Percentiles rank a stretch among this genome's conserved stretches.
These are phyloP conservation scores for Eucalyptus curtisii DNA, from an alignment of 345 rosid genomes.

Conservation along the genomic window DNA sequence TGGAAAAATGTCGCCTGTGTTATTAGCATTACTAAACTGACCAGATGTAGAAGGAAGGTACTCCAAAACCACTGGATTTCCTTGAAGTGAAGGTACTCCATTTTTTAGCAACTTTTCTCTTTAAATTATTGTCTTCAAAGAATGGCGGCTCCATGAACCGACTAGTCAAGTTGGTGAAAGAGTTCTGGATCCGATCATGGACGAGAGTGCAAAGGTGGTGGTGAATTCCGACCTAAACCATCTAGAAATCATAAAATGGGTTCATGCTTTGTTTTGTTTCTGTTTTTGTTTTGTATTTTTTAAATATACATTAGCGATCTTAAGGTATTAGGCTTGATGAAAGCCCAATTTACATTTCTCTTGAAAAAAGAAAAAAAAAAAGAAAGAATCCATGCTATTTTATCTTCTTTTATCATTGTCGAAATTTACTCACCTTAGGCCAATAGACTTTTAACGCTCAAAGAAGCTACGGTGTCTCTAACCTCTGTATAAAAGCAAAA, in stretches of 20 bases:
- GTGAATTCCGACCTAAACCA: rapidly evolving
- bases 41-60: neutral
- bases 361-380: neutral
- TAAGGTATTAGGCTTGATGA: neutral
- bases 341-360: neutral
- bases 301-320: neutral
- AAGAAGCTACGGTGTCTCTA: neutral
- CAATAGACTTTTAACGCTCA: neutral
- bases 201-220: neutral
- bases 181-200: neutral
- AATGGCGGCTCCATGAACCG: neutral
- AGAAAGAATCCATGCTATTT: neutral
- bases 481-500: neutral
- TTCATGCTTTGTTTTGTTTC: too few species aligned
- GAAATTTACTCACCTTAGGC: neutral
- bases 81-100: neutral
- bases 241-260: neutral
- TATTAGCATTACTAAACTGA: neutral
- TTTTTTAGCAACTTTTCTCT: neutral
- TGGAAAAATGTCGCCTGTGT: neutral
- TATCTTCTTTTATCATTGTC: neutral
- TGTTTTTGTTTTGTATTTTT: too few species aligned
- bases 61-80: too few species aligned
- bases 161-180: neutral
- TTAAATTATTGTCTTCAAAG: neutral